Base-by-base conservation (phyloP, 305 asterid genomes). In the Andrographis paniculata region DNA sequence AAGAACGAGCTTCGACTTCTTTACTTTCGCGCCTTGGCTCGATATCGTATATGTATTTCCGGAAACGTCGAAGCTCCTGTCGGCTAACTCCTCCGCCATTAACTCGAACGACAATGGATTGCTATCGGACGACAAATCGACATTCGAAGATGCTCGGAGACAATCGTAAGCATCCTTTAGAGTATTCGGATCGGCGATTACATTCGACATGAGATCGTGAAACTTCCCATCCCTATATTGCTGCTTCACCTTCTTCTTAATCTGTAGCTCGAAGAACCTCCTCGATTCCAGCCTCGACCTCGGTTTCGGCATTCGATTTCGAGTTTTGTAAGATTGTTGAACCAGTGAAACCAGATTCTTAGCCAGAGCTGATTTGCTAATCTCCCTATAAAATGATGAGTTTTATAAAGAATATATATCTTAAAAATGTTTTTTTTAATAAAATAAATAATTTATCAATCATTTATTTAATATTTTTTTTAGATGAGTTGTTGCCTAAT, bases 221-320 rank as follows among this genome's bases (percentile, higher is more conserved):
- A 69, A 89, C 63, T 78, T 89, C 18, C 98, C 98, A 48, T 80
- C 56, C 40, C 1, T 53, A 52, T 37, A 77, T 16, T 76, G 96
- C 58, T 81, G 88, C 60, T 89, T 89, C 49, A 82, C 96, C 71
- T 67, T 85, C 67, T 75, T 89, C 75, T 89, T 89, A 50, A 85
- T 66, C 14, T 79, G 81, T 54, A 59, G 62, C 70, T 80, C 93
- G 20, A 80, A 83, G 52, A 66, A 66, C 76, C 83, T 74, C 73
- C 73, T 80, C 27, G 55, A 62, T 56, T 76, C 92, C 48, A 59
- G 35, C 4, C 87, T 65, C 21, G 69, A 71, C 64, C 56, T 67
- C 6, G 68, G 77, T 65, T 61, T 74, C 16, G 67, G 52, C 37
- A 64, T 73, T 49, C 46, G 48, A 60, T 69, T 69, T 52, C 60